phyloP scores from a whole-genome alignment of 2,329 filamentous ascomycete genomes.

The Colletotrichum shisoi region DNA sequence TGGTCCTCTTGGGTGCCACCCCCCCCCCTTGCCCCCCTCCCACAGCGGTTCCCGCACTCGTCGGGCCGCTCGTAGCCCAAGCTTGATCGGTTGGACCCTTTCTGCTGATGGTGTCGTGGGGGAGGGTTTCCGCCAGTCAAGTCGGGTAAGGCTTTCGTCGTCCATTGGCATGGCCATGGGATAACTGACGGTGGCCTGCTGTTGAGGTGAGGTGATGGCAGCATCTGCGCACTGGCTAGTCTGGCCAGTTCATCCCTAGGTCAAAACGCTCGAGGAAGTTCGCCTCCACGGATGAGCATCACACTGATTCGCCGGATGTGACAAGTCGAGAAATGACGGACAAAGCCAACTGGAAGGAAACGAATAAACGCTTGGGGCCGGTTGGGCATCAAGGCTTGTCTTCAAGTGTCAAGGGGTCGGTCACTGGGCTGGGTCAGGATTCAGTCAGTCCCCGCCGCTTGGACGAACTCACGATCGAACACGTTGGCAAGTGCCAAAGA shows the following conservation, averaged over 20 bases:
- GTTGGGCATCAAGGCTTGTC: conserved; percentile 35
- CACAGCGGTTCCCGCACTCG: conserved; percentile 38
- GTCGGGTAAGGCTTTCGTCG: conserved; percentile 32
- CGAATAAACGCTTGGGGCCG: background rate
- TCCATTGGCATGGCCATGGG: conserved; percentile 17
- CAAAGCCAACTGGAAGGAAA: background rate
- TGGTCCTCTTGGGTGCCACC: no score
- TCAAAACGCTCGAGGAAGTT: background rate
- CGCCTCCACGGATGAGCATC: background rate
- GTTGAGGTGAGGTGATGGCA: background rate
- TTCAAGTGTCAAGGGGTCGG: conserved; percentile 3
- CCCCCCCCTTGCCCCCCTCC: background rate
- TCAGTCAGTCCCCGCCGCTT: conserved; percentile 3
- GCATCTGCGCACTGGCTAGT: conserved; percentile 12
- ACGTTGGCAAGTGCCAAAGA: conserved; percentile 10
- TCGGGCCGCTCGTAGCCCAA: conserved; percentile 34
- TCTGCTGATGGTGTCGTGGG: conserved; percentile 24
- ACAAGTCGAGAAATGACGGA: conserved; percentile 2
- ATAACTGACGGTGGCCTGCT: conserved; percentile 6
- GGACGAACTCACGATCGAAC: conserved; percentile 20
- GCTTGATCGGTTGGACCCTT: conserved; percentile 9
- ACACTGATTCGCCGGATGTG: background rate
- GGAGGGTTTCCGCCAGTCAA: conserved; percentile 20
- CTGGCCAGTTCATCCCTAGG: background rate
- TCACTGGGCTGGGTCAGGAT: no score